These are phyloP conservation scores for Glonium stellatum DNA, from an alignment of 495 filamentous ascomycete genomes.

Conservation along the genomic window DNA sequence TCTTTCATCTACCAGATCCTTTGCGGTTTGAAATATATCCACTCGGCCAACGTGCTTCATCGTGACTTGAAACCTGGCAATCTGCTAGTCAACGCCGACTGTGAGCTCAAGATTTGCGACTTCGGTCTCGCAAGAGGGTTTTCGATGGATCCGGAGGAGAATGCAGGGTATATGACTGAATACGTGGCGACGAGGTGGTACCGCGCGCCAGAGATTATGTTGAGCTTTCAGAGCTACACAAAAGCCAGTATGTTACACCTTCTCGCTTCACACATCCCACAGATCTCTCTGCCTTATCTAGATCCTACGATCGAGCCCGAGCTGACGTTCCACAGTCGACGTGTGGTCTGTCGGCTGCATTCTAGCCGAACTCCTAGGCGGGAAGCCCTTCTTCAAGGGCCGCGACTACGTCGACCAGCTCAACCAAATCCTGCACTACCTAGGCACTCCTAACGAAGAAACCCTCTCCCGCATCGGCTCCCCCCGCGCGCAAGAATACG, in stretches of 20 bases:
- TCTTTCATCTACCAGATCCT: slow-evolving; percentile 99
- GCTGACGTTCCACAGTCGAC: slow-evolving; percentile 57
- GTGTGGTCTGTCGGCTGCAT: slow-evolving; percentile 99
- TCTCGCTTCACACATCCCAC: background rate
- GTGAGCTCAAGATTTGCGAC: slow-evolving; percentile 97
- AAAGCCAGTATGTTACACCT: slow-evolving; percentile 60
- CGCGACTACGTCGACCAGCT: slow-evolving; percentile 98
- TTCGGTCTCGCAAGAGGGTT: slow-evolving; percentile 90
- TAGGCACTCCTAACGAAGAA: slow-evolving; percentile 93
- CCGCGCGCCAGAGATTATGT: slow-evolving; percentile 98
- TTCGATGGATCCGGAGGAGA: slow-evolving; percentile 86
- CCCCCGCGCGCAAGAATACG: slow-evolving; percentile 93
- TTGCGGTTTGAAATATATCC: slow-evolving; percentile 97
- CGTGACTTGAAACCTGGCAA: slow-evolving; percentile 97
- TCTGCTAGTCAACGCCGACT: slow-evolving; percentile 94
- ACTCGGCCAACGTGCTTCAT: slow-evolving; percentile 97
- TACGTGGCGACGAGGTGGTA: slow-evolving; percentile 99
- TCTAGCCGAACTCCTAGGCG: slow-evolving; percentile 89
- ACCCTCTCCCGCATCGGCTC: slow-evolving; percentile 92
- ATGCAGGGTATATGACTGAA: slow-evolving; percentile 99
- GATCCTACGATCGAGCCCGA: background rate
- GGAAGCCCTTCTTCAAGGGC: slow-evolving; percentile 97
- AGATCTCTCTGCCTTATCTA: background rate
- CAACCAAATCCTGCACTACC: slow-evolving; percentile 97
- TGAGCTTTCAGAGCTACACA: slow-evolving; percentile 99